phyloP scores from a whole-genome alignment of 1,139 yeast genomes.

The Saccharomyces hybrid region DNA sequence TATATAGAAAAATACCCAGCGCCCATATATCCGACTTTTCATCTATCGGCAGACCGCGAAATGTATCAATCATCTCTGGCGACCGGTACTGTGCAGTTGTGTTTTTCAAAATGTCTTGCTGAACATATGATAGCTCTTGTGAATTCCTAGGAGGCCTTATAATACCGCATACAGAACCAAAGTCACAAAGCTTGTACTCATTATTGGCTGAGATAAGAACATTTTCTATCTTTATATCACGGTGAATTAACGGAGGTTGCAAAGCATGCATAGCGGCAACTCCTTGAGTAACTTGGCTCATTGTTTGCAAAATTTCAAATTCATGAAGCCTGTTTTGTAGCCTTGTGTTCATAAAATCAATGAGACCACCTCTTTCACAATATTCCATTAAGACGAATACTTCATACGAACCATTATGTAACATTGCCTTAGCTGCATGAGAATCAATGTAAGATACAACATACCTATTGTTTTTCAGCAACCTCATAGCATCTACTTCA shows the following conservation, averaged over 20 bases:
- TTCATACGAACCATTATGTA: constrained; percentile 47
- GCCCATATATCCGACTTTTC: constrained; percentile 84
- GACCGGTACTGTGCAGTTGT: constrained; percentile 79
- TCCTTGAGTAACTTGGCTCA: constrained; percentile 60
- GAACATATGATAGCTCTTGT: constrained; percentile 51
- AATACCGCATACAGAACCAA: constrained; percentile 61
- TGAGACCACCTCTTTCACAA: constrained; percentile 62
- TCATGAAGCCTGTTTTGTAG: constrained; percentile 57
- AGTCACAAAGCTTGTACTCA: constrained; percentile 64
- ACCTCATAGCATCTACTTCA: constrained; percentile 72
- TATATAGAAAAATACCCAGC: constrained; percentile 67
- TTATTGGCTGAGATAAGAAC: constrained; percentile 53
- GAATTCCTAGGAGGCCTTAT: constrained; percentile 58
- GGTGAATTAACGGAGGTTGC: constrained; percentile 50
- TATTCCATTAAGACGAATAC: constrained; percentile 72
- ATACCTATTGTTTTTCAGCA: constrained; percentile 45
- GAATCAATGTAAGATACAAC: constrained; percentile 69
- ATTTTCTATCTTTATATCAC: constrained; percentile 75
- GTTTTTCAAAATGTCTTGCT: constrained; percentile 62
- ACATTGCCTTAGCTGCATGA: constrained; percentile 58
- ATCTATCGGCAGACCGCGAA: constrained; percentile 58
- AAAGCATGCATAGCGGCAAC: constrained; percentile 65
- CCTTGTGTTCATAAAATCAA: constrained; percentile 68
- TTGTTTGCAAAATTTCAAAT: constrained; percentile 53
- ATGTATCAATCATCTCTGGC: constrained; percentile 76